Evolutionary conservation across 257 asterid genomes (phyloP), one percentile per base, ranked within the genome.

Genomic region (Solanum habrochaites): DNA sequence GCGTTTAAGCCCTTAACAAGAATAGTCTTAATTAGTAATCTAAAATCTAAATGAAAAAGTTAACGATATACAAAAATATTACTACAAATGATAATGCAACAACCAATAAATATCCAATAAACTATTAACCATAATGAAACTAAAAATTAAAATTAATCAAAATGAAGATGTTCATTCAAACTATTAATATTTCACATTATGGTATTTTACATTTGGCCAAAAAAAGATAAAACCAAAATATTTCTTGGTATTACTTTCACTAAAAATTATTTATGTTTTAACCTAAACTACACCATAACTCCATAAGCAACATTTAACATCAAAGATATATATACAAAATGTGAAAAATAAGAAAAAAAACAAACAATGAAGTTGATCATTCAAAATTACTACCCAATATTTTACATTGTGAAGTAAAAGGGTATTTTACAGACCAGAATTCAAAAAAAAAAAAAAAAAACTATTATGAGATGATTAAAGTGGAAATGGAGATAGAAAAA

Each of bases 341-440:
- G n/a, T 83, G 86, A 23, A 71, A 21, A n/a, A 14, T 64, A 64
- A 60, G 42, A 83, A 35, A 7, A 64, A 64, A 32, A 32, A 32
- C n/a, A 83, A 37, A 40, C 75, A 78, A 45, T 78, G 66, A 42
- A 60, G 78, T 20, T 72, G 81, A 37, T 64, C 78, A 83, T 83
- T 83, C 77, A 83, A 64, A 64, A 40, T 20, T 56, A 67, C 85
- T 81, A 81, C 69, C 80, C 87, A 43, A 83, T 85, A 85, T 85
- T 42, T 70, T 70, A 85, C 70, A 69, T 45, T 72, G 83, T 39
- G 83, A 85, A 85, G 40, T 31, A 40, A 85, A 49, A 35, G 83
- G 52, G 40, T 49, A 72, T 56, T 85, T 85, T 49, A 85, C 87
- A 85, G 42, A 71, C 49, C 52, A 39, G 35, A 67, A 84, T 39